These are phyloP conservation scores for Penicillium mononematosum DNA, from an alignment of 495 filamentous ascomycete species.

Conservation along the genomic window DNA sequence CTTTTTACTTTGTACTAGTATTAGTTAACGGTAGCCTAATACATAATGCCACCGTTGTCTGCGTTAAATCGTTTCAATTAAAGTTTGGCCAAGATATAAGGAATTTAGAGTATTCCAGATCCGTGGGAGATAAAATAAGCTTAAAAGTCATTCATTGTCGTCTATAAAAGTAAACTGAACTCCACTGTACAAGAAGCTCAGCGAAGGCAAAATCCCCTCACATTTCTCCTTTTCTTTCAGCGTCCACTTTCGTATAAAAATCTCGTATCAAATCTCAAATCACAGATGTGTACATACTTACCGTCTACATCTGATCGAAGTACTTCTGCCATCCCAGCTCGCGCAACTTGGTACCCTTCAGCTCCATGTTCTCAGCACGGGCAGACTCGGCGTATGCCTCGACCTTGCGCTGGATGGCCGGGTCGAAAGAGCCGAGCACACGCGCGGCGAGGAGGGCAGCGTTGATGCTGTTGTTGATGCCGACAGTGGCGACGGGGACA, in stretches of 20 bases:
- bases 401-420: conserved; percentile 57
- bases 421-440: conserved; percentile 72
- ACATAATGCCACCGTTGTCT: conserved; percentile 27
- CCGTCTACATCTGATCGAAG: conserved; percentile 54
- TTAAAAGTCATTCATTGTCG: conserved; percentile 27
- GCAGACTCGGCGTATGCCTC: conserved; percentile 66
- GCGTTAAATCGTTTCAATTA: conserved; percentile 3
- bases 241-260: conserved; percentile 2
- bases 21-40: conserved; percentile 28
- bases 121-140: neutral
- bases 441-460: conserved; percentile 85
- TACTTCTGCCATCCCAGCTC: conserved; percentile 72
- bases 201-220: conserved; percentile 6
- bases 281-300: neutral
- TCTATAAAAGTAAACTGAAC: conserved; percentile 23
- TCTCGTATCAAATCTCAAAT: conserved; percentile 1
- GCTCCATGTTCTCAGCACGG: conserved; percentile 64
- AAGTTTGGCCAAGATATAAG: neutral
- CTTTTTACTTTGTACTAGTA: conserved; percentile 27
- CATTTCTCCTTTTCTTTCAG: neutral
- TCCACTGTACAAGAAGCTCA: conserved; percentile 17
- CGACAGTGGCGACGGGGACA: conserved; percentile 83
- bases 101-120: neutral
- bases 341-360: conserved; percentile 46
- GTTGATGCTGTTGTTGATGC: conserved; percentile 91